Evolutionary conservation across 768 basidiomycete genomes (phyloP).

Genomic region (Termitomyces sp.): DNA sequence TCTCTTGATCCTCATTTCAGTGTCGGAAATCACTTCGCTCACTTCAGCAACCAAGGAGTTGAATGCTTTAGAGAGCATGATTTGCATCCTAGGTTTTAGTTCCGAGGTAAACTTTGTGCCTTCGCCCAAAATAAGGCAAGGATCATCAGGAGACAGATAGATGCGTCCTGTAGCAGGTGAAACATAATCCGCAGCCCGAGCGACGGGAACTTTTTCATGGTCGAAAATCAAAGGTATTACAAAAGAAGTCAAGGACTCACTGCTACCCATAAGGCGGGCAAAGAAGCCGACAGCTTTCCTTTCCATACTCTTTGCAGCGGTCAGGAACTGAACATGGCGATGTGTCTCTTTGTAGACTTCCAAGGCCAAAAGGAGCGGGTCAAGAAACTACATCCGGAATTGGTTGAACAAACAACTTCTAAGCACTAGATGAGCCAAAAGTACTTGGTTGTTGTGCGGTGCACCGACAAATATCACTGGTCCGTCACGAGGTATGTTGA

Average conservation of each 20-base stretch:
- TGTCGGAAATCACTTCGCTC: slow-evolving; percentile 84
- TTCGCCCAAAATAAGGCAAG: slow-evolving; percentile 77
- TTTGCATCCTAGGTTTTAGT: slow-evolving; percentile 74
- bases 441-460: slow-evolving; percentile 87
- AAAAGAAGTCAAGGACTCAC: slow-evolving; percentile 37
- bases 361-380: slow-evolving; percentile 78
- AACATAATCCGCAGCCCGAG: slow-evolving; percentile 84
- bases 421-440: slow-evolving; percentile 9
- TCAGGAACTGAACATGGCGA: slow-evolving; percentile 79
- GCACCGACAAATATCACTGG: slow-evolving; percentile 92
- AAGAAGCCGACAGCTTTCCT: slow-evolving; percentile 76
- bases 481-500: slow-evolving; percentile 87
- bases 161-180: slow-evolving; percentile 71
- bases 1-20: slow-evolving; percentile 75
- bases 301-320: slow-evolving; percentile 87
- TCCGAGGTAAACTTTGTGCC: slow-evolving; percentile 74
- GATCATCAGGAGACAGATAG: slow-evolving; percentile 66
- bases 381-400: slow-evolving; percentile 66
- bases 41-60: slow-evolving; percentile 80
- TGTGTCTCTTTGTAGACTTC: slow-evolving; percentile 84
- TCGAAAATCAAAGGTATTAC: not conserved
- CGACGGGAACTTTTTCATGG: slow-evolving; percentile 72
- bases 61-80: slow-evolving; percentile 79
- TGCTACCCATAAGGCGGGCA: slow-evolving; percentile 80
- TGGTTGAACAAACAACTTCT: slow-evolving; percentile 8